Evolutionary conservation across 2,329 filamentous ascomycete species (phyloP), one percentile per base, ranked within the genome.

Genomic region (Xylariaceae sp.): DNA sequence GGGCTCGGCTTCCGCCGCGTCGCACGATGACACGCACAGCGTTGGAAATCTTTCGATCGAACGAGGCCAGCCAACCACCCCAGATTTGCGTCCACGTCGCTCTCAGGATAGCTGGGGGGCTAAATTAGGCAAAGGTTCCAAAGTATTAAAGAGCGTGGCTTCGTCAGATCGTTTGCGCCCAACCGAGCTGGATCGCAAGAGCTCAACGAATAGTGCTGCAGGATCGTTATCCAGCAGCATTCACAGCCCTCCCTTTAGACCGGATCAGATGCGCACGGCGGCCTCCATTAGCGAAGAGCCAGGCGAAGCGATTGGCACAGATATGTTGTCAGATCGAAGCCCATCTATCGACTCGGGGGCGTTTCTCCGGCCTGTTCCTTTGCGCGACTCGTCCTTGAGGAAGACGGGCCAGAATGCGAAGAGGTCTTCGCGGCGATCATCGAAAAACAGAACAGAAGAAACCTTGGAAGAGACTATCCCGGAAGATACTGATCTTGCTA

Each of bases 91-190:
- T 53, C 73, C 71, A 46, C 73, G 79, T 60, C 69, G 72, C 39
- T 85, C 82, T 2, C 72, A 76, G 54, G 82, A 86, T 58, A 84
- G 80, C 64, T 85, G 82, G 81, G 77, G 78, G 17, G 79, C 72
- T 63, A 85, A 81, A 62, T 69, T 75, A 38, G 66, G 67, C 2
- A 74, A 81, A 27, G 71, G 71, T 49, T 68, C 78, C 53, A 81
- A 78, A 62, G 79, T 83, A 3, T 68, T 88, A 61, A 83, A 85
- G 78, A 87, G 88, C 61, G 88, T 86, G 83, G 83, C 78, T 69
- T 89, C 86, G 41, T 85, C 80, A 62, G 86, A 89, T 65, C 75
- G 77, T 30, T 69, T 89, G 41, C 76, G 79, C 41, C 81, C 83
- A 45, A 82, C 76, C 56, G 83, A 87, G 54, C 69, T 70, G 4